Base-by-base conservation (phyloP, 2,329 filamentous ascomycete species). In the Fusarium tjaetaba region DNA sequence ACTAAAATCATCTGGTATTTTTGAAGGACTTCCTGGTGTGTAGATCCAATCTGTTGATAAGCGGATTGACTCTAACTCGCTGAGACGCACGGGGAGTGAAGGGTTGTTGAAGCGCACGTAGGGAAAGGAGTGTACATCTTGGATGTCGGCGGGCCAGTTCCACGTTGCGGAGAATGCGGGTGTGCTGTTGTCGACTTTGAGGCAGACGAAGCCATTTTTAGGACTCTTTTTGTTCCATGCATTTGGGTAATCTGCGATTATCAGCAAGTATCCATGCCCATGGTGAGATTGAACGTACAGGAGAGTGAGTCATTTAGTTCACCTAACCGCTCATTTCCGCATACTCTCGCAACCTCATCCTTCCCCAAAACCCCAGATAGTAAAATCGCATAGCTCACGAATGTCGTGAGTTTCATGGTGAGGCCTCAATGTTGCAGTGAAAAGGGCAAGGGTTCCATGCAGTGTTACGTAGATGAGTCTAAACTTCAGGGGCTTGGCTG, bases 221-320 rank as follows among this genome's bases (percentile, higher is more conserved):
- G 76, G 76, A 5, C 73, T 76, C 16, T 78, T 78, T 16, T 60
- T 53, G 18, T 78, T 78, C 76, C 76, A 78, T 20, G 76, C 76
- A 32, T 78, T 78, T 18, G 73, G 75, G n/a, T 77, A 78, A 52
- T 78, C 76, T 78, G 14, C 11, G 7, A n/a, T 0, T 11, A 42
- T 78, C 22, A 77, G 65, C 24, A 16, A 46, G 2, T 11, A 7
- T 20, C 16, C 24, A 22, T 6, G 4, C 4, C 4, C 4, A 5
- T 4, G 6, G 7, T 30, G 4, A 26, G 22, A 13, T 43, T 36
- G 4, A 42, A 45, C 72, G 14, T 28, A 71, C 72, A 74, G 43
- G 71, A 75, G 1, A 70, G 69, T 11, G 72, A 71, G 41, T 75
- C 72, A 11, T 61, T 65, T 15, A 75, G n/a, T 39, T 68, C 45